A percentile compares a stretch with the other conserved stretches of the same genome.
phyloP scores from a whole-genome alignment of 179 eudicot genomes.

The Drosera spatulata region DNA sequence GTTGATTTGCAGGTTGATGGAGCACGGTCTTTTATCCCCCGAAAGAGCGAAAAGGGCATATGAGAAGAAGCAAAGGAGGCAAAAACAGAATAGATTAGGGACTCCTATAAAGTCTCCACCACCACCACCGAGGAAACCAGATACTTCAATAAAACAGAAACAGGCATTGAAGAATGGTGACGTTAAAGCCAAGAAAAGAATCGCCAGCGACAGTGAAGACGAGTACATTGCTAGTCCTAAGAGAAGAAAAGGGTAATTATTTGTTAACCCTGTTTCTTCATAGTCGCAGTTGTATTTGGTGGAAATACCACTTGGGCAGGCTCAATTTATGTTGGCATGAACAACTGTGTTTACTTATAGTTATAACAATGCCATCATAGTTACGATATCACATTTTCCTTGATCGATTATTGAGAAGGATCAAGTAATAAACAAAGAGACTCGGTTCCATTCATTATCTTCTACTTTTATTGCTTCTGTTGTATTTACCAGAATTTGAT shows the following conservation, averaged over 20 bases:
- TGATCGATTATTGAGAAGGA: no score
- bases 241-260: slow-evolving; percentile 43
- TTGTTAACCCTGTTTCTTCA: no score
- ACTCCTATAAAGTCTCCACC: slow-evolving; percentile 53
- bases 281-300: no score
- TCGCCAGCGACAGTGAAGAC: slow-evolving; percentile 35
- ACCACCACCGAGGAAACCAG: slow-evolving; percentile 31
- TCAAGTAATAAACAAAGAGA: no score
- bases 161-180: slow-evolving; percentile 42
- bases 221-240: slow-evolving; percentile 49
- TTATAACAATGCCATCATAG: no score
- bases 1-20: slow-evolving; percentile 63
- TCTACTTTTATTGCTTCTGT: no score
- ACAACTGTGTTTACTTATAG: no score
- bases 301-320: no score
- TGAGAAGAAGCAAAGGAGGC: slow-evolving; percentile 77
- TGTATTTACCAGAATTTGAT: no score
- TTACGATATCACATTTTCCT: no score
- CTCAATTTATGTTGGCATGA: no score
- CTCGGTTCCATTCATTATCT: no score
- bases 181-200: slow-evolving; percentile 50
- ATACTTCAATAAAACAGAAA: slow-evolving; percentile 46
- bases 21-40: slow-evolving; percentile 72
- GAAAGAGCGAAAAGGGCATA: slow-evolving; percentile 68
- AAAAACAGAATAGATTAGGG: slow-evolving; percentile 58